phyloP scores from a whole-genome alignment of 2,329 filamentous ascomycete species.

The Davidsoniella neocaledoniae region DNA sequence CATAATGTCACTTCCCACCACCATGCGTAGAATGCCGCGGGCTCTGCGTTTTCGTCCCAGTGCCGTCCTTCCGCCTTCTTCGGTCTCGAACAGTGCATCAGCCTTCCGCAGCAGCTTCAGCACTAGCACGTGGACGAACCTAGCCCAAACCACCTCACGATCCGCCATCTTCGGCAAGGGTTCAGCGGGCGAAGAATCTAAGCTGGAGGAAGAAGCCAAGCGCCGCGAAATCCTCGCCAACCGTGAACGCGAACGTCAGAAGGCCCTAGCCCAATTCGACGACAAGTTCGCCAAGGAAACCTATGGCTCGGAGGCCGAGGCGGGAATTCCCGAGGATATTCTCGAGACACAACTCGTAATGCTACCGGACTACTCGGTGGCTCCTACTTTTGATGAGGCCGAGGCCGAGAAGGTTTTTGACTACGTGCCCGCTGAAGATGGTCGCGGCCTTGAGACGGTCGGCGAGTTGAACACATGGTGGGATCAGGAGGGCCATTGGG shows the following conservation, averaged over 20 bases:
- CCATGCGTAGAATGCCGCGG: conserved; percentile 27
- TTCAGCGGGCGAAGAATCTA: conserved; percentile 11
- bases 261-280: conserved; percentile 3
- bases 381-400: conserved; percentile 11
- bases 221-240: conserved; percentile 18
- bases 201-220: conserved; percentile 14
- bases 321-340: background rate
- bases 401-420: conserved; percentile 17
- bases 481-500: conserved; percentile 36
- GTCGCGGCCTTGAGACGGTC: conserved; percentile 30
- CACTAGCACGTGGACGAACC: background rate
- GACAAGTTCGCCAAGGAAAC: conserved; percentile 16
- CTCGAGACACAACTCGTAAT: conserved; percentile 14
- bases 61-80: conserved; percentile 12
- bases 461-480: conserved; percentile 35
- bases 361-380: conserved; percentile 12
- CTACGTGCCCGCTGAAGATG: conserved; percentile 31
- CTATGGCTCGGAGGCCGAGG: background rate
- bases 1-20: conserved; percentile 7
- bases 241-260: conserved; percentile 23
- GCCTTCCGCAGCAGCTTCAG: conserved; percentile 17
- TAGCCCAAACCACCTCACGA: background rate
- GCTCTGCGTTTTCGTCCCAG: conserved; percentile 21
- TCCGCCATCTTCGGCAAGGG: conserved; percentile 15
- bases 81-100: conserved; percentile 14